These are phyloP conservation scores for Fragosphaeria purpurea DNA, from an alignment of 2,329 filamentous ascomycete species.

Conservation along the genomic window DNA sequence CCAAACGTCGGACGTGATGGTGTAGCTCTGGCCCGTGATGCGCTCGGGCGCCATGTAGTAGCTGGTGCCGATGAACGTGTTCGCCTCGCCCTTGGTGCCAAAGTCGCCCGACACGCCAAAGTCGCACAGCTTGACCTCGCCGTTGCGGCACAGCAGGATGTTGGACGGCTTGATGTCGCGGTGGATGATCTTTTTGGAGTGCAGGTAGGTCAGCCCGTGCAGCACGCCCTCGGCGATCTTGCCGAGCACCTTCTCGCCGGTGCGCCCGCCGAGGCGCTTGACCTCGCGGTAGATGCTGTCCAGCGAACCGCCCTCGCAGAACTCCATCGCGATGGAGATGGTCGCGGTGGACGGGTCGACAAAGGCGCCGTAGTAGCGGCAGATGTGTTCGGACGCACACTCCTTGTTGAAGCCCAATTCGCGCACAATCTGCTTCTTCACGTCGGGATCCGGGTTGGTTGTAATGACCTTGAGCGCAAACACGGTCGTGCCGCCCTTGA, in stretches of 20 bases:
- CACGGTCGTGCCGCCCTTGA: constrained; percentile 85
- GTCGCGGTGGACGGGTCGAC: constrained; percentile 92
- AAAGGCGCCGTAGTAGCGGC: constrained; percentile 94
- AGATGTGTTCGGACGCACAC: constrained; percentile 92
- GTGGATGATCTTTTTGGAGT: constrained; percentile 94
- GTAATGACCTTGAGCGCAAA: constrained; percentile 99
- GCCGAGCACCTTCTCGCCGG: constrained; percentile 92
- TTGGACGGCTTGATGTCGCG: constrained; percentile 98
- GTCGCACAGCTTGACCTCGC: constrained; percentile 95
- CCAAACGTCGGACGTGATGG: constrained; percentile 98
- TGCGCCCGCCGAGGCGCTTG: constrained; percentile 86
- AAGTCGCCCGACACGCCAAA: constrained; percentile 98
- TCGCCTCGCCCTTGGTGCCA: constrained; percentile 95
- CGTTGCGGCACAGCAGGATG: constrained; percentile 83
- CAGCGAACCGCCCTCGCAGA: constrained; percentile 90
- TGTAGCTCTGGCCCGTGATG: constrained; percentile 95
- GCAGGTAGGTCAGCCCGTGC: constrained; percentile 86
- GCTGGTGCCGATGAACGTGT: constrained; percentile 96
- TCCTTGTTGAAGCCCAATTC: constrained; percentile 97
- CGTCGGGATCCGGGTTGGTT: constrained; percentile 92
- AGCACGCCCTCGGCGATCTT: constrained; percentile 95
- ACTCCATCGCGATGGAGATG: constrained; percentile 98
- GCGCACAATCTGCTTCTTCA: constrained; percentile 96
- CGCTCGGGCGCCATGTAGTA: constrained; percentile 99
- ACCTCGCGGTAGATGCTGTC: constrained; percentile 98